Conservation (phyloP, 1,139 yeast genomes). For the Geotrichum reessii region DNA sequence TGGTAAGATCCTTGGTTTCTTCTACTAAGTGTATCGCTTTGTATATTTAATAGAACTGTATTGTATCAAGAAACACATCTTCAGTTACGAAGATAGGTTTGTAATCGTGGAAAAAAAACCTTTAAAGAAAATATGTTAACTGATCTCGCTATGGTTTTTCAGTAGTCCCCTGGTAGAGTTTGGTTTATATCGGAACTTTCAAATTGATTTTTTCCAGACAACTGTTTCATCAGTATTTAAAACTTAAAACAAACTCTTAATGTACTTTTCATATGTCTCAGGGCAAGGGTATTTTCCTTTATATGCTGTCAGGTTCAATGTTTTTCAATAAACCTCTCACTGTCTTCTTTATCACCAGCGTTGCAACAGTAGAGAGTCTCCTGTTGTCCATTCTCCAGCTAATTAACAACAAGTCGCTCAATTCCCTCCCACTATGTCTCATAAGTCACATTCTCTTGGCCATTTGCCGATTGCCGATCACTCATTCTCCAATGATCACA, state of each 20-base stretch:
- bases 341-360: background rate
- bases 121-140: too few relatives aligned
- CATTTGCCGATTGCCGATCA: slow-evolving; percentile 88
- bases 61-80: background rate
- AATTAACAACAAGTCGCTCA: background rate
- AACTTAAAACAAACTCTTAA: background rate
- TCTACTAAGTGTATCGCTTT: slow-evolving; percentile 49
- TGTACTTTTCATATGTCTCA: background rate
- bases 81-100: background rate
- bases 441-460: slow-evolving; percentile 56
- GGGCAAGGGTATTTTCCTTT: background rate
- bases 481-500: slow-evolving; percentile 67
- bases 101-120: too few relatives aligned
- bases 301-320: background rate
- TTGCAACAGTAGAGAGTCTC: slow-evolving; percentile 25
- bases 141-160: too few relatives aligned
- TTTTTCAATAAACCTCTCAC: background rate
- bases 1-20: slow-evolving; percentile 96
- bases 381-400: slow-evolving; percentile 16
- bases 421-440: slow-evolving; percentile 23
- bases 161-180: background rate
- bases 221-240: background rate
- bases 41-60: slow-evolving; percentile 8
- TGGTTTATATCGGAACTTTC: background rate
- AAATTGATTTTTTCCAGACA: background rate